A percentile compares a stretch with the other conserved stretches of the same genome.
phyloP scores from a whole-genome alignment of 2,329 filamentous ascomycete species.

The Aspergillus neotritici region DNA sequence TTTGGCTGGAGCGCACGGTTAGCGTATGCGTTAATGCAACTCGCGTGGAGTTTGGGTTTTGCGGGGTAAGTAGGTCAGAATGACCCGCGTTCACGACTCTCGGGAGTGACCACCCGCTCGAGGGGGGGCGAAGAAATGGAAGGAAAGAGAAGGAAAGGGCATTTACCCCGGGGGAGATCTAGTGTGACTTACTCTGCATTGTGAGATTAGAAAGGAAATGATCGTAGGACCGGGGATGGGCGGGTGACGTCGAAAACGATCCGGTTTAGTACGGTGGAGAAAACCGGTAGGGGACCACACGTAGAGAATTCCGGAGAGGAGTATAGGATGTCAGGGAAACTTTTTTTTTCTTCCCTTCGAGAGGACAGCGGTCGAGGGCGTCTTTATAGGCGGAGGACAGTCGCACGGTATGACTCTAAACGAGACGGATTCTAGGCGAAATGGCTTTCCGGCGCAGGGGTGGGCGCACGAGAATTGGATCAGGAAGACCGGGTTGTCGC shows the following conservation, averaged over 20 bases:
- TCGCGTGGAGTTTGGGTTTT: slow-evolving; percentile 3
- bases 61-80: slow-evolving; percentile 10
- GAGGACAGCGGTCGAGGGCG: neutral
- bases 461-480: slow-evolving; percentile 3
- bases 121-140: neutral
- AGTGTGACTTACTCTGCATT: slow-evolving; percentile 34
- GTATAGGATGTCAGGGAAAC: too few species aligned
- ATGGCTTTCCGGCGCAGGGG: slow-evolving; percentile 4
- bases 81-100: slow-evolving; percentile 3
- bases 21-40: slow-evolving; percentile 10
- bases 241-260: neutral
- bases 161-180: neutral
- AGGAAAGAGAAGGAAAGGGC: neutral
- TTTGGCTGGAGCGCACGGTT: slow-evolving; percentile 47
- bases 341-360: neutral
- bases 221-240: slow-evolving; percentile 5
- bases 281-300: slow-evolving; percentile 5
- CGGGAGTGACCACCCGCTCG: neutral
- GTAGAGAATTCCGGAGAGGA: neutral
- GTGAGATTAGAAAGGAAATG: slow-evolving; percentile 11
- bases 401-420: too few species aligned
- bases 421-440: slow-evolving; percentile 4
- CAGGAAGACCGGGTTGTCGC: slow-evolving; percentile 2
- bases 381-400: slow-evolving; percentile 9
- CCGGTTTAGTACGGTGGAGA: neutral